phyloP scores from a whole-genome alignment of 1,284 basidiomycete genomes.

The Cystobasidium pallidum region DNA sequence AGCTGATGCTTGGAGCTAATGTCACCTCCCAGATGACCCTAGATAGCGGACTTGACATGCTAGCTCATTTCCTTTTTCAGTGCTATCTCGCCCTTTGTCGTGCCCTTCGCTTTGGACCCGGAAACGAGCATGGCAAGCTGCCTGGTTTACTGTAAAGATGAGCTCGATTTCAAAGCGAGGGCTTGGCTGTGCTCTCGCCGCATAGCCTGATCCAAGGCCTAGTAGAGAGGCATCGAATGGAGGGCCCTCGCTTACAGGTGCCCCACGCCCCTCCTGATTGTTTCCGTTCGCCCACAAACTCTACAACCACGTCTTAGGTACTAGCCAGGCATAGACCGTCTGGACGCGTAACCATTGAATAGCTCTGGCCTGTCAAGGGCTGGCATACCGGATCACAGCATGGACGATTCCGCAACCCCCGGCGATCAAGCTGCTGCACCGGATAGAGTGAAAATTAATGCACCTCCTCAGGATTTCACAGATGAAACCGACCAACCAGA shows the following conservation, averaged over 20 bases:
- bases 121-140: background rate
- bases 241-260: too few relatives aligned
- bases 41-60: background rate
- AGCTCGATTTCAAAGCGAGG: background rate
- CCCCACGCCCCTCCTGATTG: too few relatives aligned
- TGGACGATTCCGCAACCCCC: background rate
- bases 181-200: slow-evolving; percentile 5
- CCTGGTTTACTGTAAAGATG: background rate
- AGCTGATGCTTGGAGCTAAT: too few relatives aligned
- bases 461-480: background rate
- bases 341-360: background rate
- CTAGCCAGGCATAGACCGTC: background rate
- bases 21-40: too few relatives aligned
- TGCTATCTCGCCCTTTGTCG: background rate
- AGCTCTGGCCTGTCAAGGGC: background rate
- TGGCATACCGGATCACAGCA: background rate
- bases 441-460: background rate
- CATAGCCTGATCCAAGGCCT: slow-evolving; percentile 10
- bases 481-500: background rate
- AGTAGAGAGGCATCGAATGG: background rate
- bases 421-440: background rate
- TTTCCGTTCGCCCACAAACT: background rate
- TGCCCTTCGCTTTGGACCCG: background rate
- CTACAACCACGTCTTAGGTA: background rate
- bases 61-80: slow-evolving; percentile 2